phyloP scores from a whole-genome alignment of 2,329 filamentous ascomycete species.

The Seiridium cupressi region DNA sequence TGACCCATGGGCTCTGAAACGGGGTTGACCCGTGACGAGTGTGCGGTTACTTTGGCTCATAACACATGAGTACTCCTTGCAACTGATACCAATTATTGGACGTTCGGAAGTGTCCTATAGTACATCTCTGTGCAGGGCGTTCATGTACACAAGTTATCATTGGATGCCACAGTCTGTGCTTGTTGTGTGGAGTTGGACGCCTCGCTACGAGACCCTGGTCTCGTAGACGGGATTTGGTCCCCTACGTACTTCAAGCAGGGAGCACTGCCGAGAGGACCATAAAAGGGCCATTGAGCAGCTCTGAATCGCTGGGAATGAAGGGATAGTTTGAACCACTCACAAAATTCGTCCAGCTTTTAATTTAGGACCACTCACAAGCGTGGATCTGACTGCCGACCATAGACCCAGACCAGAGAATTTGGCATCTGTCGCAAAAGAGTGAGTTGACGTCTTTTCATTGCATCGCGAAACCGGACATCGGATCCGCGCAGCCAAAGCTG shows the following conservation, averaged over 20 bases:
- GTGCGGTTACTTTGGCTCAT: too few species aligned
- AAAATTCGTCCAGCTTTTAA: neutral
- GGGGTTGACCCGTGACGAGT: too few species aligned
- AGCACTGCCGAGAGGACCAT: neutral
- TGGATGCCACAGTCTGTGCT: too few species aligned
- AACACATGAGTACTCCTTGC: too few species aligned
- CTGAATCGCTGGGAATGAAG: neutral
- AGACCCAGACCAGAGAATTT: too few species aligned
- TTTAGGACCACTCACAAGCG: slow-evolving; percentile 2
- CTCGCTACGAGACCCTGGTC: neutral
- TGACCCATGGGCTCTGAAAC: too few species aligned
- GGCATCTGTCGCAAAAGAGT: neutral
- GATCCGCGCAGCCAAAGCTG: neutral
- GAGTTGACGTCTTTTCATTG: neutral
- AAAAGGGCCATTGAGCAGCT: neutral
- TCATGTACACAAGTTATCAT: too few species aligned
- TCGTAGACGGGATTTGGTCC: neutral
- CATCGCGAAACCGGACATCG: slow-evolving; percentile 2
- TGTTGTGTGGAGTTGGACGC: too few species aligned
- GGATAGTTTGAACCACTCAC: neutral
- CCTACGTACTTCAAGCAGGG: neutral
- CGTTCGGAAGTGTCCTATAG: too few species aligned
- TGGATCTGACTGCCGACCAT: neutral
- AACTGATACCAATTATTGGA: too few species aligned
- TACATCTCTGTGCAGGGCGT: too few species aligned